phyloP scores from a whole-genome alignment of 23 red algal genomes.

The Agarophyton chilense region DNA sequence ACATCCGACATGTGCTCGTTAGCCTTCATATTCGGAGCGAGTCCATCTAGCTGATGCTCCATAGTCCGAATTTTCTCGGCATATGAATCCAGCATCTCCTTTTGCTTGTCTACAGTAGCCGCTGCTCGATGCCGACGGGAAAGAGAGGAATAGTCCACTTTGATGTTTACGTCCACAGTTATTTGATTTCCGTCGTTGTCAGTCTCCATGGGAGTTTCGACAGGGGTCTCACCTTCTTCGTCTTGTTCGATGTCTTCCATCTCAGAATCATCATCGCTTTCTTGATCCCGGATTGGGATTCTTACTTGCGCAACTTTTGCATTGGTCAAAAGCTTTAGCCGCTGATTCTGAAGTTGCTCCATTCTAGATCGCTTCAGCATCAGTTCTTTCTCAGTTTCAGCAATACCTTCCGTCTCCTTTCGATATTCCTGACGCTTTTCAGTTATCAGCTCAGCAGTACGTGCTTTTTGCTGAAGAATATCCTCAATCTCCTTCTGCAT shows the following conservation, averaged over 20 bases:
- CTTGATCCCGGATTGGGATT: slow-evolving; percentile 40
- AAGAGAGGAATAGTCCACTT: slow-evolving; percentile 68
- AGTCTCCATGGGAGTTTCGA: slow-evolving; percentile 24
- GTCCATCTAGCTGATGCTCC: slow-evolving; percentile 71
- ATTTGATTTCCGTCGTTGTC: slow-evolving; percentile 56
- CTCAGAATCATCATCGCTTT: slow-evolving; percentile 48
- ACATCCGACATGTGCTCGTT: slow-evolving; percentile 81
- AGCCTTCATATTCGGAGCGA: slow-evolving; percentile 91
- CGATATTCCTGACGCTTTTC: slow-evolving; percentile 49
- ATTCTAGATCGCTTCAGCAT: slow-evolving; percentile 54
- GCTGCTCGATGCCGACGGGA: slow-evolving; percentile 61
- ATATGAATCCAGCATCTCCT: slow-evolving; percentile 50
- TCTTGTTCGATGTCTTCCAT: slow-evolving; percentile 18
- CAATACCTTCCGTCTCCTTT: slow-evolving; percentile 60
- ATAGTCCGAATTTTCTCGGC: slow-evolving; percentile 51
- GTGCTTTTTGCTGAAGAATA: slow-evolving; percentile 11
- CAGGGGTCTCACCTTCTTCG: slow-evolving; percentile 42
- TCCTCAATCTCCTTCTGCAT: slow-evolving; percentile 45
- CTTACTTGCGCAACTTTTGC: slow-evolving; percentile 63
- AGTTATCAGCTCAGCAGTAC: slow-evolving; percentile 30
- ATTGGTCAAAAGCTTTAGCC: slow-evolving; percentile 53
- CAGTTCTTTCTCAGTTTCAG: slow-evolving; percentile 52
- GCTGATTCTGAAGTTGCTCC: slow-evolving; percentile 39
- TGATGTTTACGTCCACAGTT: slow-evolving; percentile 41
- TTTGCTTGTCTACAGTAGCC: slow-evolving; percentile 60